Base-by-base conservation (phyloP, 345 rosid species). In the Citrus cavaleriei region DNA sequence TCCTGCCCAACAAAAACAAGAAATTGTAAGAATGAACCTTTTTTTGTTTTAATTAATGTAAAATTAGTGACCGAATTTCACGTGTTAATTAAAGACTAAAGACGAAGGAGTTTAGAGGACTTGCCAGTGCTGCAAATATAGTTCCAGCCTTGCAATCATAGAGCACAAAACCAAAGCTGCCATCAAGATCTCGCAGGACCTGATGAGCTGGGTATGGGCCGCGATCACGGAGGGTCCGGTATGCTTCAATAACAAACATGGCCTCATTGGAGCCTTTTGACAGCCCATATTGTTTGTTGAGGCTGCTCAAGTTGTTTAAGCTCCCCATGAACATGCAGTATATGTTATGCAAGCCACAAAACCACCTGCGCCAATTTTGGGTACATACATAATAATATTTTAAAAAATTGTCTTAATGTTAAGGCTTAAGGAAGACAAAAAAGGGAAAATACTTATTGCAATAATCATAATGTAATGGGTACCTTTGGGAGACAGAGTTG, bases 181-280 rank as follows among this genome's bases (percentile, higher is more conserved):
- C 97, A 0, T 92, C 97, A 10, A 92, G 85, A 37, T 89, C 97
- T 77, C 80, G 82, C 9, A 92, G 91, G 32, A 92, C 97, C 81
- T 92, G 86, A 64, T 91, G 88, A 6, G 93, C 93, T 0, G 97
- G 97, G 78, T 86, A 92, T 0, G 97, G 97, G 5, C 97, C 97
- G 0, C 94, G 88, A 81, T 92, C 94, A 25, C 97, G 88, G 38
- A 92, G 89, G 59, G 97, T 91, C 82, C 88, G 74, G 73, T 92
- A 92, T 1, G 94, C 93, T 70, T 92, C 91, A 9, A 91, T 83
- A 10, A 89, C 85, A 64, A 91, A 75, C 93, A 89, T 82, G 35
- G 97, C 94, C 81, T 92, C 94, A 13, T 89, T 84, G 27, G 81
- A 46, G 3, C 89, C 84, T 81, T 91, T 92, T 2, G 90, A 79